Percentiles rank a stretch among this genome's conserved stretches.
Evolutionary conservation across 1,139 yeast species (phyloP).

Genomic region (Dujonia santamariae): DNA sequence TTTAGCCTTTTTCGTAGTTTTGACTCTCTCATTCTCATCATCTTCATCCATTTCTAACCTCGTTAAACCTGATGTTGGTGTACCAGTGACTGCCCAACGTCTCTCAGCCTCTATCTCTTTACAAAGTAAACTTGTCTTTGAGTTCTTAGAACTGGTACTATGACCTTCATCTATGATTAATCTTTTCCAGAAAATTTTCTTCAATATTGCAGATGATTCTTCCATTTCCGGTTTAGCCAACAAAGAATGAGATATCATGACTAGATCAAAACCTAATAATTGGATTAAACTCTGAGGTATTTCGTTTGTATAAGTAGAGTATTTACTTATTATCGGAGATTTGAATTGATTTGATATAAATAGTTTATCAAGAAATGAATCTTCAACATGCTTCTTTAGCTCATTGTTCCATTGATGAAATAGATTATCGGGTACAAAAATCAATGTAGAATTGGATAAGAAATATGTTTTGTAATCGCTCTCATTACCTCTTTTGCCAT

Average conservation of each 20-base stretch:
- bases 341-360: slow-evolving; percentile 34
- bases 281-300: slow-evolving; percentile 27
- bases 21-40: slow-evolving; percentile 22
- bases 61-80: slow-evolving; percentile 71
- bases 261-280: slow-evolving; percentile 45
- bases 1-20: slow-evolving; percentile 33
- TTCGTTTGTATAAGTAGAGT: slow-evolving; percentile 17
- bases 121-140: slow-evolving; percentile 50
- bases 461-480: slow-evolving; percentile 26
- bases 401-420: slow-evolving; percentile 66
- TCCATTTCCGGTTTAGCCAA: slow-evolving; percentile 36
- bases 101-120: slow-evolving; percentile 52
- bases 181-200: slow-evolving; percentile 59
- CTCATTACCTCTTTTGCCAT: slow-evolving; percentile 20
- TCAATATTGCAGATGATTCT: slow-evolving; percentile 21
- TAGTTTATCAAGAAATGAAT: slow-evolving; percentile 30
- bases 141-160: slow-evolving; percentile 49
- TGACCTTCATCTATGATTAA: slow-evolving; percentile 76
- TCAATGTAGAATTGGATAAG: slow-evolving; percentile 53
- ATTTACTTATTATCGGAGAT: slow-evolving; percentile 12
- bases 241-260: slow-evolving; percentile 48
- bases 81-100: slow-evolving; percentile 73
- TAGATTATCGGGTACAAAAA: slow-evolving; percentile 65
- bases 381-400: slow-evolving; percentile 50
- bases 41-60: slow-evolving; percentile 54